A percentile compares a stretch with the other conserved stretches of the same genome.
These are phyloP conservation scores for Hemileia vastatrix DNA, from an alignment of 1,284 basidiomycete genomes.

Conservation along the genomic window DNA sequence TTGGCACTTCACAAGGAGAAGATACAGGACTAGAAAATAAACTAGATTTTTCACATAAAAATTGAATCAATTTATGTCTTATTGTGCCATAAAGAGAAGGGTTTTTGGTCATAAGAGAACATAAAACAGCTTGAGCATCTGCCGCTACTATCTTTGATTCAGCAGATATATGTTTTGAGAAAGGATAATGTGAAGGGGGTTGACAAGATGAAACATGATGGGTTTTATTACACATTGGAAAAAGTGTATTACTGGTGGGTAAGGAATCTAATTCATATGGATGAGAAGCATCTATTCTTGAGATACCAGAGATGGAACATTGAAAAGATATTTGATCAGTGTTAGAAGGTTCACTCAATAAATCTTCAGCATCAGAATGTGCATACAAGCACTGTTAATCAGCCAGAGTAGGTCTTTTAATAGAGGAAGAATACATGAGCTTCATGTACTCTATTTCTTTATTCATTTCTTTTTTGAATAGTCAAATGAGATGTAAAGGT, in stretches of 20 bases:
- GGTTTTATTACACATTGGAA: neutral
- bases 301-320: neutral
- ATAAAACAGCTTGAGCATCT: constrained; percentile 21
- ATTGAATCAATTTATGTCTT: constrained; percentile 29
- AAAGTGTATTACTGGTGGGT: neutral
- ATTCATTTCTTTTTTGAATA: constrained; percentile 26
- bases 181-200: neutral
- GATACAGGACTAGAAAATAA: neutral
- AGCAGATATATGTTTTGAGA: neutral
- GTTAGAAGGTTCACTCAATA: neutral
- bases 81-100: constrained; percentile 20
- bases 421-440: neutral
- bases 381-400: neutral
- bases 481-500: constrained; percentile 26
- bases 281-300: neutral
- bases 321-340: neutral
- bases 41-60: constrained; percentile 17
- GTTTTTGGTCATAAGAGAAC: constrained; percentile 26
- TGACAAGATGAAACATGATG: neutral
- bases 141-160: constrained; percentile 20
- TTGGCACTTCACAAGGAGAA: neutral
- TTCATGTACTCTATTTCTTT: neutral
- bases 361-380: neutral
- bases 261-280: neutral
- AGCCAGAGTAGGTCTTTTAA: neutral